Percentiles rank a stretch among this genome's conserved stretches.
phyloP scores from a whole-genome alignment of 345 rosid genomes.

The Euphorbia pulcherrima region DNA sequence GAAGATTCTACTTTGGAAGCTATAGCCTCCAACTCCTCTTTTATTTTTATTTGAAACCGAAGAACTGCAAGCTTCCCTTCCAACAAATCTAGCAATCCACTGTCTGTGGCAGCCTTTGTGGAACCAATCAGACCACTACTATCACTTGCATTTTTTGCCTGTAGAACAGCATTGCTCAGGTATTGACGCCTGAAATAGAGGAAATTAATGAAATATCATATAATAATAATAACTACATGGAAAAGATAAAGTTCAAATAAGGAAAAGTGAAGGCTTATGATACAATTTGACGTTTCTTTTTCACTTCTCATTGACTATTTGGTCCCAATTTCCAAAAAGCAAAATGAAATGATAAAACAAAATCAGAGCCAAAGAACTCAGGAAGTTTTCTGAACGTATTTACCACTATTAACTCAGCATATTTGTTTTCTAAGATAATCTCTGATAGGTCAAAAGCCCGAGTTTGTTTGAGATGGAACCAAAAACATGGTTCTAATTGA shows the following conservation, averaged over 20 bases:
- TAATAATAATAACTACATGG: not conserved
- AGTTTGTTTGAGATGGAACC: not conserved
- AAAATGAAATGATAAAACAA: not conserved
- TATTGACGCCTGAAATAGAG: constrained; percentile 63
- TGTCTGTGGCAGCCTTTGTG: constrained; percentile 49
- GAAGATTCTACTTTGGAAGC: constrained; percentile 54
- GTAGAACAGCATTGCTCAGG: constrained; percentile 88
- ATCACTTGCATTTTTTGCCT: constrained; percentile 84
- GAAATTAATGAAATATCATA: constrained; percentile 27
- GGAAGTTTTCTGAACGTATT: not conserved
- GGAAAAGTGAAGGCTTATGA: not conserved
- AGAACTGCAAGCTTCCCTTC: constrained; percentile 94
- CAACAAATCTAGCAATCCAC: constrained; percentile 86
- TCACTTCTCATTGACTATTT: not conserved
- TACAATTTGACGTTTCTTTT: not conserved
- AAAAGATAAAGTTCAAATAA: not conserved
- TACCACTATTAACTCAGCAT: not conserved
- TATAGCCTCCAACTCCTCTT: constrained; percentile 71
- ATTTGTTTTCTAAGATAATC: not conserved
- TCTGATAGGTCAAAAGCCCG: not conserved
- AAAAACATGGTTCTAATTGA: not conserved
- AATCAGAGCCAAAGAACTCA: not conserved
- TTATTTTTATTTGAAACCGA: constrained; percentile 83
- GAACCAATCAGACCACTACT: constrained; percentile 53
- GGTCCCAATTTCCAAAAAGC: no score